Base-by-base conservation (phyloP, 2,329 filamentous ascomycete species). In the Diaporthe vaccinii region DNA sequence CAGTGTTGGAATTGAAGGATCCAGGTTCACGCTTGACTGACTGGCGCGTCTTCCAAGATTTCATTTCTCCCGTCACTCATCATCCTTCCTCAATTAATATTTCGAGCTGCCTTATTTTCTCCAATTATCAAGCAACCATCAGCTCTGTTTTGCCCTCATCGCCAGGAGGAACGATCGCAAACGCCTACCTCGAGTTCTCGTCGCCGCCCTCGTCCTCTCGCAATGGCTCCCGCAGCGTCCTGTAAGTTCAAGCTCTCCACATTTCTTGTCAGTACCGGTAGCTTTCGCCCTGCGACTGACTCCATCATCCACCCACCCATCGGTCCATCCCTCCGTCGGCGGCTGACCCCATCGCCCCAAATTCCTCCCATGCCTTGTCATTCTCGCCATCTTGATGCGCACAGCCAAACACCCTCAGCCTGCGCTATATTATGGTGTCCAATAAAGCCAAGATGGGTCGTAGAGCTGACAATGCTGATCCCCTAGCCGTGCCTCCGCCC, bases 401-500 rank as follows among this genome's bases (percentile, higher is more conserved):
- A 22, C 39, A 41, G 49, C 71, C 12, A 65, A 53, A 44, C 36
- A 25, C 36, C 46, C 9, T n/a, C 71, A 65, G 22, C 58, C 49
- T 39, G 20, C 65, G 58, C 71, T 70, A 67, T 58, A 75, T 39
- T 44, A 76, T 76, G 75, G 75, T 73, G 15, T 55, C 69, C 36
- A 62, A 15, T 49, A 73, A 73, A 73, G 49, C 61, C 59, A 75
- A 74, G 65, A 76, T 78, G 69, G 74, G 73, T 59, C 75, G 82
- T 73, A 82, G 83, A 79, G 80, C 83, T 85, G 82, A 86, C 81
- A 77, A 79, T 73, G 74, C 79, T 77, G 68, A 74, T 75, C 75
- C 78, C 77, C 41, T 61, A 81, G 83, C 86, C 76, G 86, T 90
- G 73, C 91, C 91, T 41, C 90, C 91, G 22, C 85, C 91, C 55